Conservation (phyloP, 2,329 filamentous ascomycete genomes). For the Periconia macrospinosa region DNA sequence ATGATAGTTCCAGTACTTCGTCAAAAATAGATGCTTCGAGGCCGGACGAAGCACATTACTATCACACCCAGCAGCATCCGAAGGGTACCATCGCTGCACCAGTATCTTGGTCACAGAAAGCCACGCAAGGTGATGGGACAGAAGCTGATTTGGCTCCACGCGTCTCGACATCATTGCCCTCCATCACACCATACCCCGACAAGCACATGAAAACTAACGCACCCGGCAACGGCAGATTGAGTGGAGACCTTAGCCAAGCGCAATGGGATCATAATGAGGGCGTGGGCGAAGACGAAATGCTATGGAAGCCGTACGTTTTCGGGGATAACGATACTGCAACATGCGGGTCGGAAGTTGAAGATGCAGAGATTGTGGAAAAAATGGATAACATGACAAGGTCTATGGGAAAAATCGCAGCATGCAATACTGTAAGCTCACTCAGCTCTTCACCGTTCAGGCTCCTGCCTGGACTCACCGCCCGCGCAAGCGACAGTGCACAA, state of each 20-base stretch:
- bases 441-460: conserved; percentile 23
- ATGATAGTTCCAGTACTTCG: conserved; percentile 23
- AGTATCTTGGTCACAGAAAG: conserved; percentile 28
- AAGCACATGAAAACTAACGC: neutral
- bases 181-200: conserved; percentile 12
- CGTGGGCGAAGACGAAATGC: conserved; percentile 21
- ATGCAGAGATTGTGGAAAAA: neutral
- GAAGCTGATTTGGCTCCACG: conserved; percentile 16
- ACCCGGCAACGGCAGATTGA: neutral
- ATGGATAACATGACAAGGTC: conserved; percentile 7
- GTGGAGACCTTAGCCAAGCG: neutral
- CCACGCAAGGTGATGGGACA: conserved; percentile 23
- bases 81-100: conserved; percentile 8
- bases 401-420: conserved; percentile 17
- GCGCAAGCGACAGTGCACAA: conserved; percentile 27
- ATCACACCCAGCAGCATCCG: conserved; percentile 8
- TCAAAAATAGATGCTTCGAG: conserved; percentile 9
- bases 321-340: conserved; percentile 16
- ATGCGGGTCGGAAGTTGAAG: conserved; percentile 1
- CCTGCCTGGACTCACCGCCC: conserved; percentile 13
- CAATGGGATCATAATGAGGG: neutral
- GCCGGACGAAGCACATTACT: conserved; percentile 16
- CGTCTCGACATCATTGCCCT: conserved; percentile 30
- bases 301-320: conserved; percentile 40
- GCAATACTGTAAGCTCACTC: conserved; percentile 20